Percentiles rank a stretch among this genome's conserved stretches.
Evolutionary conservation across 2,329 filamentous ascomycete genomes (phyloP).

Genomic region (Pseudogymnoascus sp.): DNA sequence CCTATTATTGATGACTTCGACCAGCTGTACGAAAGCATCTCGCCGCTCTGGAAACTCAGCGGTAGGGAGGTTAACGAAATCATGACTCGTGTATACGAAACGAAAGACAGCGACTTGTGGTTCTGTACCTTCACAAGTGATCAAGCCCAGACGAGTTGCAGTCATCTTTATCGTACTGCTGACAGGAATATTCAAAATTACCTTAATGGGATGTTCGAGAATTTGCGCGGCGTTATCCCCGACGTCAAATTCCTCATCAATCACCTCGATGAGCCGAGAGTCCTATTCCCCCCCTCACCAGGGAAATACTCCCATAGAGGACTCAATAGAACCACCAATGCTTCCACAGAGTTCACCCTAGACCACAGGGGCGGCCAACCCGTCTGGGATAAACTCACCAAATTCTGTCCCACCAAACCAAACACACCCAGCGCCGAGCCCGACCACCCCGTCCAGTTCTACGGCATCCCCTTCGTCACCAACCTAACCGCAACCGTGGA

Average conservation of each 20-base stretch:
- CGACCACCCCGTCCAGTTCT: slow-evolving; percentile 10
- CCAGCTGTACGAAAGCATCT: slow-evolving; percentile 31
- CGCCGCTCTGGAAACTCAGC: slow-evolving; percentile 34
- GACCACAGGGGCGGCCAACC: slow-evolving; percentile 24
- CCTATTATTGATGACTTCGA: slow-evolving; percentile 44
- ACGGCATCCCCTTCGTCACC: slow-evolving; percentile 30
- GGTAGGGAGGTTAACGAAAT: slow-evolving; percentile 23
- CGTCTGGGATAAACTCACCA: slow-evolving; percentile 28
- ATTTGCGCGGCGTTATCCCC: slow-evolving; percentile 24
- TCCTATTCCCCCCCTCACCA: slow-evolving; percentile 22
- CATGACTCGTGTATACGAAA: slow-evolving; percentile 9
- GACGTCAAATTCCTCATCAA: slow-evolving; percentile 38
- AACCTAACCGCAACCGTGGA: slow-evolving; percentile 26
- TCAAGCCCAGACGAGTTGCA: slow-evolving; percentile 25
- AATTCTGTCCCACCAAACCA: slow-evolving; percentile 20
- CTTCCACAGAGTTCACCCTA: slow-evolving; percentile 14
- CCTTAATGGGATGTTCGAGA: slow-evolving; percentile 27
- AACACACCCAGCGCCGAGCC: background rate
- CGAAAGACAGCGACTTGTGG: background rate
- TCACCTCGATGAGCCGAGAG: slow-evolving; percentile 39
- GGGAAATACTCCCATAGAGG: background rate
- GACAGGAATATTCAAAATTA: slow-evolving; percentile 28
- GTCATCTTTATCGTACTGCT: slow-evolving; percentile 26
- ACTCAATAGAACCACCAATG: background rate
- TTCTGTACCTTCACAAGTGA: background rate